Evolutionary conservation across 495 filamentous ascomycete species (phyloP).

Genomic region (Penicillium roqueforti): DNA sequence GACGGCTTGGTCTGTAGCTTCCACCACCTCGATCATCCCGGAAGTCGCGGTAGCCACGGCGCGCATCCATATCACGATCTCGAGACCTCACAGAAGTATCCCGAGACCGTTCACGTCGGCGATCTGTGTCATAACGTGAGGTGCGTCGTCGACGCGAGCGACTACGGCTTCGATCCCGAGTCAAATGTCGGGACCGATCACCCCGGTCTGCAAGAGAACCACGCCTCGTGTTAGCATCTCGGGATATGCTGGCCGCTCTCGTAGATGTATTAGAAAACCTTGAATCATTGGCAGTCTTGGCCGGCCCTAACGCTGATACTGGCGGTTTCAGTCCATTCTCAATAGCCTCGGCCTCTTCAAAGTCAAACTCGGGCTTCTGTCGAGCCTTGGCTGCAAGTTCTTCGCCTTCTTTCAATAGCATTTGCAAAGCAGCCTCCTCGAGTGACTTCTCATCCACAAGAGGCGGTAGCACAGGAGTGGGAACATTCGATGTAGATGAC

Average conservation of each 20-base stretch:
- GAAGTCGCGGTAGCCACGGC: conserved; percentile 35
- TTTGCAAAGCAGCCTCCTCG: conserved; percentile 53
- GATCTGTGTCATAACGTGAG: conserved; percentile 36
- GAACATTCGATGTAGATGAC: conserved; percentile 36
- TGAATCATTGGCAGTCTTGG: conserved; percentile 28
- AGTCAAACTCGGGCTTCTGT: conserved; percentile 56
- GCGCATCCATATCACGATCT: conserved; percentile 35
- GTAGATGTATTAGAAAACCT: conserved; percentile 29
- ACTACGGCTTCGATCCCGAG: conserved; percentile 34
- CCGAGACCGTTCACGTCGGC: conserved; percentile 30
- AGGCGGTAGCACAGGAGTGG: conserved; percentile 35
- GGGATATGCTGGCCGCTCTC: conserved; percentile 27
- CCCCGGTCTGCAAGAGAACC: conserved; percentile 32
- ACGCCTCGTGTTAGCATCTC: conserved; percentile 24
- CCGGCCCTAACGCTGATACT: conserved; percentile 13
- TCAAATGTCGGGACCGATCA: conserved; percentile 22
- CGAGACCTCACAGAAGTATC: conserved; percentile 35
- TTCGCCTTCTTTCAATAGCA: conserved; percentile 56
- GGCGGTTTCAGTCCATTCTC: conserved; percentile 43
- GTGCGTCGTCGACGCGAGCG: conserved; percentile 28
- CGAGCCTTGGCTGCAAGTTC: conserved; percentile 56
- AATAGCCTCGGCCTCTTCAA: conserved; percentile 47
- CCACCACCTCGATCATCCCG: conserved; percentile 29
- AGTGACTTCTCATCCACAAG: conserved; percentile 54
- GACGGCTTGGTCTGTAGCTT: conserved; percentile 36